These are phyloP conservation scores for Chrysanthemum makinoi DNA, from an alignment of 129 eudicot genomes.

Conservation along the genomic window DNA sequence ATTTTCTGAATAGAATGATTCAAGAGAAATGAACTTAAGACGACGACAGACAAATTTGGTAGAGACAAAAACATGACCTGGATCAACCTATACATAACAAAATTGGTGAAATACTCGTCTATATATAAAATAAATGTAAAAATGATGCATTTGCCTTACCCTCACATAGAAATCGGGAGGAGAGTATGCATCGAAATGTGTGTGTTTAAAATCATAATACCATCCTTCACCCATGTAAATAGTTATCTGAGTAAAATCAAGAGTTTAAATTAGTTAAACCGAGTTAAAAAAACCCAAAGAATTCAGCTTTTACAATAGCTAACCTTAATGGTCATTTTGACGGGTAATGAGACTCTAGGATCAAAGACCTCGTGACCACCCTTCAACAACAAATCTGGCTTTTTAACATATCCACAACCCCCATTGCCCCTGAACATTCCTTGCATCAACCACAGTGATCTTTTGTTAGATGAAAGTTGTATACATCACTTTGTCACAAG, in stretches of 20 bases:
- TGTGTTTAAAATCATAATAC: conserved; percentile 64
- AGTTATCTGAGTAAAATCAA: conserved; percentile 53
- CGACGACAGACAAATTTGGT: background rate
- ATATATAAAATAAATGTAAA: too few species aligned
- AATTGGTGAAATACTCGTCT: background rate
- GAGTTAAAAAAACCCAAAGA: background rate
- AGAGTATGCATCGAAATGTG: conserved; percentile 80
- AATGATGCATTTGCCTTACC: conserved; percentile 38
- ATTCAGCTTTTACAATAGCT: background rate
- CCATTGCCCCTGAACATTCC: conserved; percentile 96
- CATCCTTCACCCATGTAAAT: conserved; percentile 95
- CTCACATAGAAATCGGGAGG: conserved; percentile 92
- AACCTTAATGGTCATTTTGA: conserved; percentile 60
- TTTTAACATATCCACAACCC: conserved; percentile 88
- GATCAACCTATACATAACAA: background rate
- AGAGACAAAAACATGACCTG: background rate
- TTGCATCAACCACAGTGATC: conserved; percentile 92
- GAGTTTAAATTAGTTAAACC: conserved; percentile 1
- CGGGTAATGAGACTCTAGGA: conserved; percentile 45
- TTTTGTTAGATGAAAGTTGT: conserved; percentile 35
- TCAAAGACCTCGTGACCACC: conserved; percentile 54
- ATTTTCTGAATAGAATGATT: background rate
- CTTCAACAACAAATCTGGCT: conserved; percentile 64
- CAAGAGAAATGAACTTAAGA: background rate
- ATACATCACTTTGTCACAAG: background rate